phyloP scores from a whole-genome alignment of 495 filamentous ascomycete species.

The Talaromyces proteolyticus region DNA sequence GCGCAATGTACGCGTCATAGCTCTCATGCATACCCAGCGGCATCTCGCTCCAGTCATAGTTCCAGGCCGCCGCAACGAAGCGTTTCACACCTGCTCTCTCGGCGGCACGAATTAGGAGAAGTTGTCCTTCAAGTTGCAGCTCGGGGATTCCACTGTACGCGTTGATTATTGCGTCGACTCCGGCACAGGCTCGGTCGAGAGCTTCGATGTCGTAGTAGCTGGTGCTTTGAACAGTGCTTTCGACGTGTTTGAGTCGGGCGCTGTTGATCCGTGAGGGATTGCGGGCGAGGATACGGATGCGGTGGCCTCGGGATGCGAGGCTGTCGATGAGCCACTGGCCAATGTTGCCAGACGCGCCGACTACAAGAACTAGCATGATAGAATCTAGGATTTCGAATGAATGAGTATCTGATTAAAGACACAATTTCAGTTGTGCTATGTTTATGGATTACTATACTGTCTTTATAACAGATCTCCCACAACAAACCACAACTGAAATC shows the following conservation, averaged over 20 bases:
- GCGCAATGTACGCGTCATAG: slow-evolving; percentile 15
- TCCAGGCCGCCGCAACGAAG: slow-evolving; percentile 16
- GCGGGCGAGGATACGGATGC: slow-evolving; percentile 12
- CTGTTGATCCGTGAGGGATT: slow-evolving; percentile 9
- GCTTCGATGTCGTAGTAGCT: slow-evolving; percentile 16
- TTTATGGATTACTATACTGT: no score
- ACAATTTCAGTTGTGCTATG: no score
- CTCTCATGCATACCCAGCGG: slow-evolving; percentile 13
- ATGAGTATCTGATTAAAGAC: background rate
- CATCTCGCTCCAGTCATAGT: slow-evolving; percentile 12
- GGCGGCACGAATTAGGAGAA: slow-evolving; percentile 21
- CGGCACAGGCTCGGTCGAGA: slow-evolving; percentile 12
- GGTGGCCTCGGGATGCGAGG: slow-evolving; percentile 6
- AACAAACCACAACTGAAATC: no score
- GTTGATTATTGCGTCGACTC: slow-evolving; percentile 20
- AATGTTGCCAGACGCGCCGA: slow-evolving; percentile 7
- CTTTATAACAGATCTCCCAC: no score
- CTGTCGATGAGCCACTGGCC: background rate
- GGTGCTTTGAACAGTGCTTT: slow-evolving; percentile 10
- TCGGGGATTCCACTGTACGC: slow-evolving; percentile 14
- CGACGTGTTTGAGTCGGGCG: slow-evolving; percentile 7
- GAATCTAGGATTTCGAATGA: background rate
- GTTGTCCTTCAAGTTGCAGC: slow-evolving; percentile 18
- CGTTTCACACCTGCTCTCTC: slow-evolving; percentile 17
- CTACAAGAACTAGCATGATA: slow-evolving; percentile 12